These are phyloP conservation scores for Salpingoeca rosetta DNA, from an alignment of 78 protist species.

Conservation along the genomic window DNA sequence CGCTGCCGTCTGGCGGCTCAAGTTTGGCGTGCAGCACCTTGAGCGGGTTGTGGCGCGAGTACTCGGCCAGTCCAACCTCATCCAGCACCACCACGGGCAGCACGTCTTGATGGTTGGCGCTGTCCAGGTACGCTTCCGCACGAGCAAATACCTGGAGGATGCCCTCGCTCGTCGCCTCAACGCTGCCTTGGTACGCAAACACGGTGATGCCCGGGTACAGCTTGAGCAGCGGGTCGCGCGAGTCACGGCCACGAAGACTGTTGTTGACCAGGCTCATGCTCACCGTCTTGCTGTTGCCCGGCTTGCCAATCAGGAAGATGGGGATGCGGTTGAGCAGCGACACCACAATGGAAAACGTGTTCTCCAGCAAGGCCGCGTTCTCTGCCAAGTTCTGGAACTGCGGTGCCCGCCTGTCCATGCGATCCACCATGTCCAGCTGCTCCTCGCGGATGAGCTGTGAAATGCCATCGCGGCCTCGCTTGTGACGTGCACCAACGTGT, in stretches of 20 bases:
- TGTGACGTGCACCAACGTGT: too few relatives aligned
- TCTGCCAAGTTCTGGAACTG: slow-evolving; percentile 20
- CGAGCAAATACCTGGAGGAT: slow-evolving; percentile 7
- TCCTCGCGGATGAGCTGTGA: too few relatives aligned
- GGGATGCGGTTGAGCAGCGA: slow-evolving; percentile 41
- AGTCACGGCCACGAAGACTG: slow-evolving; percentile 23
- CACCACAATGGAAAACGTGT: slow-evolving; percentile 46
- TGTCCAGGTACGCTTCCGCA: not conserved
- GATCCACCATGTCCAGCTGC: slow-evolving; percentile 16
- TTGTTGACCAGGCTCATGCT: slow-evolving; percentile 20
- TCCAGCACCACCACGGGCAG: slow-evolving; percentile 41
- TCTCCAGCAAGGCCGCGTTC: slow-evolving; percentile 55
- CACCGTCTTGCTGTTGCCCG: slow-evolving; percentile 54
- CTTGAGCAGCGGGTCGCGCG: slow-evolving; percentile 10
- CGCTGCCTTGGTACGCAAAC: slow-evolving; percentile 48
- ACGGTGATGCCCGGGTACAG: slow-evolving; percentile 14
- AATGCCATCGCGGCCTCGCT: too few relatives aligned
- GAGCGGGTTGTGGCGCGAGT: slow-evolving; percentile 45
- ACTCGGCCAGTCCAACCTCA: slow-evolving; percentile 62
- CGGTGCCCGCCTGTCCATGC: too few relatives aligned
- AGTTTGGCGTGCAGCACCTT: slow-evolving; percentile 35
- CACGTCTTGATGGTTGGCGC: not conserved
- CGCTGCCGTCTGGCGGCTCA: slow-evolving; percentile 14
- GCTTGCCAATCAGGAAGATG: slow-evolving; percentile 40
- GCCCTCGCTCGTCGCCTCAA: slow-evolving; percentile 33